Percentiles rank a stretch among this genome's conserved stretches.
These are phyloP conservation scores for Prunus fruticosa DNA, from an alignment of 306 rosid species.

Conservation along the genomic window DNA sequence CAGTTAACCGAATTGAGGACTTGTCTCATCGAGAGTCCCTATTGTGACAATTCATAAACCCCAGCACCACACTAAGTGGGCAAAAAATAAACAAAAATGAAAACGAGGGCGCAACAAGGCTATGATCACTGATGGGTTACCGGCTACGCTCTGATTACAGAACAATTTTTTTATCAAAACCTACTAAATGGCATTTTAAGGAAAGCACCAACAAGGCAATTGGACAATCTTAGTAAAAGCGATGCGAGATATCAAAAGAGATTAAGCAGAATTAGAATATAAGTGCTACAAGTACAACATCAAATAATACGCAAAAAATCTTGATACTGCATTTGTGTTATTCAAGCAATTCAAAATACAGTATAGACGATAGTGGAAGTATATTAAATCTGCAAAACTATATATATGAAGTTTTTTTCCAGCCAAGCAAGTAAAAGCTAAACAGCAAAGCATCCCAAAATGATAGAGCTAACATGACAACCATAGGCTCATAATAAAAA, in stretches of 20 bases:
- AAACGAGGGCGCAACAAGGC: not conserved
- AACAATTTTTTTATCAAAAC: not conserved
- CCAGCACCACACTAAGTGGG: no score
- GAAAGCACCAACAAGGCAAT: not conserved
- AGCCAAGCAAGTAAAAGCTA: slow-evolving; percentile 4
- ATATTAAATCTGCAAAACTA: slow-evolving; percentile 23
- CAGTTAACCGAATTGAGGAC: not conserved
- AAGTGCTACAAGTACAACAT: not conserved
- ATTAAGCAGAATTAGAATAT: not conserved
- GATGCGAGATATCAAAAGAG: not conserved
- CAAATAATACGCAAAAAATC: not conserved
- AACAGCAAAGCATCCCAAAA: slow-evolving; percentile 38
- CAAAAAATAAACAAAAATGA: not conserved
- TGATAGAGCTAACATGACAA: slow-evolving; percentile 39
- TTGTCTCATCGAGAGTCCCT: not conserved
- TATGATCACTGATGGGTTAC: not conserved
- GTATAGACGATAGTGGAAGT: slow-evolving; percentile 13
- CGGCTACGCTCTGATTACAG: not conserved
- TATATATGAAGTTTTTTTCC: slow-evolving; percentile 32
- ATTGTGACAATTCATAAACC: no score
- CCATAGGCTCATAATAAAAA: slow-evolving; percentile 35
- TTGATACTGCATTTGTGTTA: not conserved
- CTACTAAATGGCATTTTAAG: not conserved
- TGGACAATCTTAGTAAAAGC: not conserved
- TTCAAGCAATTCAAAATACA: slow-evolving; percentile 16